These are phyloP conservation scores for Exophiala calicioides DNA, from an alignment of 2,329 filamentous ascomycete genomes.

Conservation along the genomic window DNA sequence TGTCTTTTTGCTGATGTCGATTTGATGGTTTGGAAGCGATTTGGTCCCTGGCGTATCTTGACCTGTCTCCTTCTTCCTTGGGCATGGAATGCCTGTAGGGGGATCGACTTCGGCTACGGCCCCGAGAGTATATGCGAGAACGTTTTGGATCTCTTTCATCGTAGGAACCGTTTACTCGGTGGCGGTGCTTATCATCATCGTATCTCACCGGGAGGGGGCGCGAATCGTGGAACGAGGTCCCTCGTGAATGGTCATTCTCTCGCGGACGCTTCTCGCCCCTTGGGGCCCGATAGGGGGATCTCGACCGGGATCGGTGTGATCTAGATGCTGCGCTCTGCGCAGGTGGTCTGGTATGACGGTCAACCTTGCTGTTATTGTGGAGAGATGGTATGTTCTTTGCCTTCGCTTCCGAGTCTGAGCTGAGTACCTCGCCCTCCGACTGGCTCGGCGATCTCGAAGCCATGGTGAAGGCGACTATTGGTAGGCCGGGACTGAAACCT, in stretches of 20 bases:
- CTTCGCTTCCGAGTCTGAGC: conserved; percentile 72
- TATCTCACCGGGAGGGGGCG: conserved; percentile 40
- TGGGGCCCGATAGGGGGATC: conserved; percentile 44
- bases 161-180: conserved; percentile 44
- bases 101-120: conserved; percentile 41
- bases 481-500: conserved; percentile 27
- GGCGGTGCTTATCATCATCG: conserved; percentile 42
- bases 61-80: conserved; percentile 26
- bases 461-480: conserved; percentile 42
- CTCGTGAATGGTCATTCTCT: conserved; percentile 40
- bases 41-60: conserved; percentile 49
- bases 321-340: conserved; percentile 36
- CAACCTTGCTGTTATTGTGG: conserved; percentile 79
- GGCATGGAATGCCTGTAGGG: conserved; percentile 40
- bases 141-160: conserved; percentile 53
- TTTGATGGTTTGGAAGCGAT: conserved; percentile 50
- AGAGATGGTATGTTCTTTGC: conserved; percentile 79
- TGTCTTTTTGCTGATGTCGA: conserved; percentile 8
- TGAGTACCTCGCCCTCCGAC: conserved; percentile 84
- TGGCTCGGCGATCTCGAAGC: conserved; percentile 62
- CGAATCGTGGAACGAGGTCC: conserved; percentile 34
- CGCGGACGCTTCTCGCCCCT: conserved; percentile 46
- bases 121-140: conserved; percentile 44
- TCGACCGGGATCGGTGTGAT: conserved; percentile 39
- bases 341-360: conserved; percentile 84